phyloP scores from a whole-genome alignment of 805 yeast species.

The Saccharomycopsis babjevae region DNA sequence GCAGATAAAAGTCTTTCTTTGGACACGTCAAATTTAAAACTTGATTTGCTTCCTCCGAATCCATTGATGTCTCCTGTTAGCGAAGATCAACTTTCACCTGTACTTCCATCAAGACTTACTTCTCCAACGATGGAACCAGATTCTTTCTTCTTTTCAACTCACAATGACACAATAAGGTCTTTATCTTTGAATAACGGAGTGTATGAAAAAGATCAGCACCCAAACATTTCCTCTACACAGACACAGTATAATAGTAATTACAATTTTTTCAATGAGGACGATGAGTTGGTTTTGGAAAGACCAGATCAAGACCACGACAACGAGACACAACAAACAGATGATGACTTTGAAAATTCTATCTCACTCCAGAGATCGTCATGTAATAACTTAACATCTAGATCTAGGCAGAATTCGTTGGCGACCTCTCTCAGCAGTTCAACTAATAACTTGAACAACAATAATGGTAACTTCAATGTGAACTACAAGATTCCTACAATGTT shows the following conservation, averaged over 20 bases:
- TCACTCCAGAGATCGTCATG: not conserved
- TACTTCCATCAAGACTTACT: slow-evolving; percentile 15
- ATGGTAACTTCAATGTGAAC: not conserved
- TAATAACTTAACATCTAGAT: slow-evolving; percentile 1
- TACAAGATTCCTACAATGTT: not conserved
- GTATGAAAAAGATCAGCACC: not conserved
- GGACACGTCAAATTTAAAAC: slow-evolving; percentile 1
- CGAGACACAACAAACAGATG: not conserved
- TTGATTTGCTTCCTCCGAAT: slow-evolving; percentile 17
- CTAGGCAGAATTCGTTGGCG: slow-evolving; percentile 16
- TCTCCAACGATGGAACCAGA: slow-evolving; percentile 11
- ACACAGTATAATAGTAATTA: not conserved
- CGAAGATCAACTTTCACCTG: slow-evolving; percentile 15
- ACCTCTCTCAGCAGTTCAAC: slow-evolving; percentile 11
- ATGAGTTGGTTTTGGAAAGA: not conserved
- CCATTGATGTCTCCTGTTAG: slow-evolving; percentile 14
- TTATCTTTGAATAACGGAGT: not conserved
- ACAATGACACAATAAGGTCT: not conserved
- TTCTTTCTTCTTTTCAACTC: slow-evolving; percentile 2
- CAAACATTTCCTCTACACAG: not conserved
- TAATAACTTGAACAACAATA: not conserved
- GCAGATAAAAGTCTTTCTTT: not conserved
- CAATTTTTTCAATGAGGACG: not conserved
- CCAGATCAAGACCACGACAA: not conserved
- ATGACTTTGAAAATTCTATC: not conserved